Percentiles rank a stretch among this genome's conserved stretches.
Evolutionary conservation across 2,329 filamentous ascomycete genomes (phyloP).

Genomic region (Aspergillus novoparasiticus): DNA sequence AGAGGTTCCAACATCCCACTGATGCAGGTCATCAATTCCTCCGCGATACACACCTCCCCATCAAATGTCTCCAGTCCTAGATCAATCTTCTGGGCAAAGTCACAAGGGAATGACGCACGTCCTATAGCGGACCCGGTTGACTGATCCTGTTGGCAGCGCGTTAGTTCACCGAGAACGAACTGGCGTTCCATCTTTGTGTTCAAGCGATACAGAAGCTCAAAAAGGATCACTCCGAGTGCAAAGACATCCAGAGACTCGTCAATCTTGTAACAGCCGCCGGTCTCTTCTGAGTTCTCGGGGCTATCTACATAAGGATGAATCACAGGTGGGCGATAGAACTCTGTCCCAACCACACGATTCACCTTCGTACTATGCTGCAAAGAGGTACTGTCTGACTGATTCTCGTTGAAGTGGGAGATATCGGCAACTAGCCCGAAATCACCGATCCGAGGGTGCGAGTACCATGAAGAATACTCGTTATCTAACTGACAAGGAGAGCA

Average conservation of each 20-base stretch:
- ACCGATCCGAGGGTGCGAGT: conserved; percentile 63
- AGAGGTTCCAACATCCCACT: conserved; percentile 45
- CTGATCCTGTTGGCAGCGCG: conserved; percentile 25
- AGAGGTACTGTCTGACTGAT: conserved; percentile 22
- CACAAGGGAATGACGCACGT: conserved; percentile 35
- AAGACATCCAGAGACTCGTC: conserved; percentile 63
- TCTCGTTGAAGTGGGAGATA: conserved; percentile 46
- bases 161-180: conserved; percentile 45
- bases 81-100: conserved; percentile 43
- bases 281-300: neutral
- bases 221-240: conserved; percentile 63
- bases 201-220: conserved; percentile 63
- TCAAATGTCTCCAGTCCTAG: conserved; percentile 29
- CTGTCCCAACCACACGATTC: conserved; percentile 59
- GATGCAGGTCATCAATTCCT: conserved; percentile 41
- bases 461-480: conserved; percentile 34
- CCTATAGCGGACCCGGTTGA: conserved; percentile 1
- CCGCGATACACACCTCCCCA: conserved; percentile 32
- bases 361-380: conserved; percentile 25
- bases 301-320: conserved; percentile 11
- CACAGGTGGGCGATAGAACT: conserved; percentile 61
- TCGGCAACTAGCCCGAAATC: conserved; percentile 69
- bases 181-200: conserved; percentile 53
- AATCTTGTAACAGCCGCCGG: conserved; percentile 27
- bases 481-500: conserved; percentile 50